phyloP scores from a whole-genome alignment of 441 rosid genomes.

The Sinapis alba region DNA sequence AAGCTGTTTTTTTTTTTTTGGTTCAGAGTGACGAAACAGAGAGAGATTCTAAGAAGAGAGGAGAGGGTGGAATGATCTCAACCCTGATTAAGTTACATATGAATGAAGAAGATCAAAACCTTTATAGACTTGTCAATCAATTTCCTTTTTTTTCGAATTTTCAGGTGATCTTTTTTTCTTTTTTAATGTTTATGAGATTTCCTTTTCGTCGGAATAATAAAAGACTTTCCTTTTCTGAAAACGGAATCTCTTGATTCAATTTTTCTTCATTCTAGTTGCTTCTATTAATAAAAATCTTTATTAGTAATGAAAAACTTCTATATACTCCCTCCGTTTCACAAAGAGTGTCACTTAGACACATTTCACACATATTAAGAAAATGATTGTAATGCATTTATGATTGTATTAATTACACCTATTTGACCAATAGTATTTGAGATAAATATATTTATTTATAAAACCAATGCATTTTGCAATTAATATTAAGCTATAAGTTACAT shows the following conservation, averaged over 20 bases:
- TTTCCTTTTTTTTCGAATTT: constrained; percentile 20
- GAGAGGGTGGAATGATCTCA: neutral
- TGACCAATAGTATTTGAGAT: too few relatives aligned
- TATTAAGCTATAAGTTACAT: too few relatives aligned
- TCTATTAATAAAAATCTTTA: neutral
- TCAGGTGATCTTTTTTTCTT: constrained; percentile 16
- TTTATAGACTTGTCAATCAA: neutral
- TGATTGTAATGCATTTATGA: too few relatives aligned
- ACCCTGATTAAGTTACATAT: constrained; percentile 8
- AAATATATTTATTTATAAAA: too few relatives aligned
- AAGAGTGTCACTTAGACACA: too few relatives aligned
- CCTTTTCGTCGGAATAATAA: neutral
- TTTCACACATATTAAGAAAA: too few relatives aligned
- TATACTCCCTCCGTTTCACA: too few relatives aligned
- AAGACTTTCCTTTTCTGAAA: constrained; percentile 10
- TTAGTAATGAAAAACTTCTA: neutral
- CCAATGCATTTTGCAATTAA: too few relatives aligned
- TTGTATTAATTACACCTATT: too few relatives aligned
- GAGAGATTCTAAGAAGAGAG: neutral
- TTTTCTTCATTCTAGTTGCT: constrained; percentile 14
- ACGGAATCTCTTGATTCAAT: neutral
- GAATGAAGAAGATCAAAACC: constrained; percentile 5
- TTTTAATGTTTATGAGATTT: neutral
- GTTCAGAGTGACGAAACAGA: constrained; percentile 14
- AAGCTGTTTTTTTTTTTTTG: neutral